A percentile compares a stretch with the other conserved stretches of the same genome.
Evolutionary conservation across 2,329 filamentous ascomycete species (phyloP).

Genomic region (Aurifilum marmelostoma): DNA sequence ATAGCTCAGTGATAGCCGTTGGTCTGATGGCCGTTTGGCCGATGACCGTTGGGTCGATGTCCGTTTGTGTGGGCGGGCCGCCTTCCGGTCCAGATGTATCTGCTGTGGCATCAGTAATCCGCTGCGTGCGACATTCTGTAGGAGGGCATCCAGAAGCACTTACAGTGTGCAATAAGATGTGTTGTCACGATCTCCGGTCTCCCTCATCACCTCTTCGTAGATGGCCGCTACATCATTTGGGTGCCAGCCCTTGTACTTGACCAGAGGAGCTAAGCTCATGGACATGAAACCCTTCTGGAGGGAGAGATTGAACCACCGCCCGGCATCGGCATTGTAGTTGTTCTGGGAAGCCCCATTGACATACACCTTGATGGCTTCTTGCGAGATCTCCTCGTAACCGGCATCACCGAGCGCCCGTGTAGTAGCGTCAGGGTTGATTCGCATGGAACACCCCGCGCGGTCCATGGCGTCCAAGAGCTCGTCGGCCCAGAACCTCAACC

Average conservation of each 20-base stretch:
- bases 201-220: conserved; percentile 63
- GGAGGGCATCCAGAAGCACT: conserved; percentile 44
- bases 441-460: conserved; percentile 66
- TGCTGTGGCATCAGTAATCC: conserved; percentile 27
- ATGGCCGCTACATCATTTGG: conserved; percentile 66
- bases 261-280: conserved; percentile 74
- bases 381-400: conserved; percentile 80
- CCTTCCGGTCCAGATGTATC: conserved; percentile 41
- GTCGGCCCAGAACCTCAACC: conserved; percentile 68
- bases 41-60: not conserved
- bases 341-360: conserved; percentile 74
- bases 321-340: conserved; percentile 67
- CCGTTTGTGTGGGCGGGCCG: conserved; percentile 30
- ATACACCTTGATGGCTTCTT: conserved; percentile 70
- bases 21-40: not conserved
- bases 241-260: conserved; percentile 64
- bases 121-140: not conserved
- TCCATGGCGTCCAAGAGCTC: conserved; percentile 71
- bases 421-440: conserved; percentile 56
- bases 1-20: not conserved
- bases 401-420: conserved; percentile 64
- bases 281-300: conserved; percentile 74
- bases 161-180: conserved; percentile 79
- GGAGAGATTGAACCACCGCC: conserved; percentile 82
- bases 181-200: conserved; percentile 69